Percentiles rank a stretch among this genome's conserved stretches.
These are phyloP conservation scores for Coemansia sp. DNA, from an alignment of 192 early-diverging fungal genomes.

Conservation along the genomic window DNA sequence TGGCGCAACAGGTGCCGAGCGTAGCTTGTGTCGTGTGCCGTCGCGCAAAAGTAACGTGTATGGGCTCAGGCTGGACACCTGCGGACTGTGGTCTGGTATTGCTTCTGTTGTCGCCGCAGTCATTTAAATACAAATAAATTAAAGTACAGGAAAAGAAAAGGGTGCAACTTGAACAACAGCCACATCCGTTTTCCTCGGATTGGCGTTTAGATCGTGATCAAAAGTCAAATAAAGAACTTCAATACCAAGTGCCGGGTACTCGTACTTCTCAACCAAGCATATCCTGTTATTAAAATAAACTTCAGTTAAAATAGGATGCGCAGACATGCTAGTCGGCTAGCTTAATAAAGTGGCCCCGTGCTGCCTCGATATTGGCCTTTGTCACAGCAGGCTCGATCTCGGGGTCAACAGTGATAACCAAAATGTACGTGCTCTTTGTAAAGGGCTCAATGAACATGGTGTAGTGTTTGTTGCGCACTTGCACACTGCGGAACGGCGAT, in stretches of 20 bases:
- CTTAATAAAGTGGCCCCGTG: slow-evolving; percentile 35
- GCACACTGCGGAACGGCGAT: slow-evolving; percentile 83
- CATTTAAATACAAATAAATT: no score
- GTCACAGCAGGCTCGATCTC: slow-evolving; percentile 53
- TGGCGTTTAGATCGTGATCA: no score
- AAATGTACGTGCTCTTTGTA: slow-evolving; percentile 55
- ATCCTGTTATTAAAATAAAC: no score
- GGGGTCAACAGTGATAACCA: slow-evolving; percentile 48
- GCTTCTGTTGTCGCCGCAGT: no score
- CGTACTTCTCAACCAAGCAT: no score
- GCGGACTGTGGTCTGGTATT: background rate
- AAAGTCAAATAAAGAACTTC: no score
- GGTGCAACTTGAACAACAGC: no score
- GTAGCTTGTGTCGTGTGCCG: background rate
- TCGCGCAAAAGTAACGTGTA: slow-evolving; percentile 6
- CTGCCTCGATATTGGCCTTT: slow-evolving; percentile 48
- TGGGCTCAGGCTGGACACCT: background rate
- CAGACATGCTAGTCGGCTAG: slow-evolving; percentile 15
- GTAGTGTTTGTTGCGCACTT: slow-evolving; percentile 69
- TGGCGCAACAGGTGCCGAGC: slow-evolving; percentile 1
- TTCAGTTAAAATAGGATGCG: no score
- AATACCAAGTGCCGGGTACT: no score
- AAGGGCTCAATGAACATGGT: slow-evolving; percentile 54
- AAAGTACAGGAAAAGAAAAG: no score
- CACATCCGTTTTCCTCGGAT: no score